phyloP scores from a whole-genome alignment of 2,329 filamentous ascomycete genomes.

The Xylaria sp. region DNA sequence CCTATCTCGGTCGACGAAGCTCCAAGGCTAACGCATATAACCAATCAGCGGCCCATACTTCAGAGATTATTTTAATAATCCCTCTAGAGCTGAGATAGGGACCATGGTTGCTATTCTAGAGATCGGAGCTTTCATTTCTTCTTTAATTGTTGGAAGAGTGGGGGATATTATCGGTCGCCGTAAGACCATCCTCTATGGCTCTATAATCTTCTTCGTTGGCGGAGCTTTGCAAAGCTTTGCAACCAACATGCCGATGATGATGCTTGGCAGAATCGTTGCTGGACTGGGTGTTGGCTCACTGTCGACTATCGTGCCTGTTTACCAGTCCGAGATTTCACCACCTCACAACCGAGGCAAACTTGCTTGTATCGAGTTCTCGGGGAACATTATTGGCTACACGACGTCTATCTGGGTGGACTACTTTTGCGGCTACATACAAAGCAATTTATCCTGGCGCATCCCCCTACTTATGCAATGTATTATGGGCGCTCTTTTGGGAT shows the following conservation, averaged over 20 bases:
- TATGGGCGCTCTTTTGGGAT: slow-evolving; percentile 85
- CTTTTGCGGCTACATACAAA: slow-evolving; percentile 89
- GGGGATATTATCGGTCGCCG: slow-evolving; percentile 91
- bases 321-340: slow-evolving; percentile 94
- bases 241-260: slow-evolving; percentile 88
- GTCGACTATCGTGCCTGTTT: slow-evolving; percentile 91
- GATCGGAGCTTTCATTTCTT: slow-evolving; percentile 89
- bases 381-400: slow-evolving; percentile 94
- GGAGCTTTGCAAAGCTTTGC: slow-evolving; percentile 85
- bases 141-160: slow-evolving; percentile 81
- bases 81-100: slow-evolving; percentile 83
- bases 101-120: slow-evolving; percentile 98
- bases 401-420: slow-evolving; percentile 99
- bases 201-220: slow-evolving; percentile 83
- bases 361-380: slow-evolving; percentile 97
- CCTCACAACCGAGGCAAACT: slow-evolving; percentile 95
- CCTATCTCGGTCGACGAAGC: neutral
- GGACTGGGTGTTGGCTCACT: slow-evolving; percentile 87
- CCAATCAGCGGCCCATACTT: slow-evolving; percentile 77
- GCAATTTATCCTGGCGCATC: slow-evolving; percentile 85
- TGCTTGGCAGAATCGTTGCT: slow-evolving; percentile 79
- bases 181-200: slow-evolving; percentile 91
- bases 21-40: slow-evolving; percentile 24
- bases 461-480: slow-evolving; percentile 91
- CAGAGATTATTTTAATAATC: slow-evolving; percentile 89